Base-by-base conservation (phyloP, 345 rosid species). In the Cardiospermum halicacabum region DNA sequence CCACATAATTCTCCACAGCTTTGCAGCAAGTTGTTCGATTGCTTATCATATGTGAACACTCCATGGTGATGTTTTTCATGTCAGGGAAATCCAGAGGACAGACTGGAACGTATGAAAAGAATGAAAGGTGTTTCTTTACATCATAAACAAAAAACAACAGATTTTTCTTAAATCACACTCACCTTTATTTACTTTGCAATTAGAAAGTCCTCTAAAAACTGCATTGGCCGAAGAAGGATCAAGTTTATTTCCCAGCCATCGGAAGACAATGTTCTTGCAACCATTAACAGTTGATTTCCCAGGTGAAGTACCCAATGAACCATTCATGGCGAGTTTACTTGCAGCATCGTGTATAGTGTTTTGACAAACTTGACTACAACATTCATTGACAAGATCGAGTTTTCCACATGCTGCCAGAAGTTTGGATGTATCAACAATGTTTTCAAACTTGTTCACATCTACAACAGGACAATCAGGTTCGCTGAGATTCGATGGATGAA, bases 231-330 rank as follows among this genome's bases (percentile, higher is more conserved):
- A 69, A 55, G 74, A 69, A 59, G 80, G 74, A 64, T 74, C 78
- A 9, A 81, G 78, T 72, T 81, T 84, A 58, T 82, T 77, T 1
- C 84, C 79, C 62, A 84, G 70, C 88, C 88, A 81, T 9, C 88
- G 73, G 25, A 74, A 64, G 39, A 81, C 82, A 55, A 84, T 68
- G 65, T 69, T 65, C 61, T 69, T 79, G 62, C 88, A 84, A 69
- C 79, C 85, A 73, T 67, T 67, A 55, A 78, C 56, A 32, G 65
- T 61, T 51, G 78, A 73, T 42, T 73, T 71, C 49, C 61, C 78
- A 63, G 75, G 74, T 57, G 69, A 57, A 53, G 66, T 60, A 55
- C 57, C 53, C 21, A 68, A 70, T 49, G 70, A 47, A 64, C 76
- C 72, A 40, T 64, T 75, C 66, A 58, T 51, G 22, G 88, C 74